A percentile compares a stretch with the other conserved stretches of the same genome.
Conservation (phyloP, 2,329 filamentous ascomycete genomes). For the Apiospora phragmitis region DNA sequence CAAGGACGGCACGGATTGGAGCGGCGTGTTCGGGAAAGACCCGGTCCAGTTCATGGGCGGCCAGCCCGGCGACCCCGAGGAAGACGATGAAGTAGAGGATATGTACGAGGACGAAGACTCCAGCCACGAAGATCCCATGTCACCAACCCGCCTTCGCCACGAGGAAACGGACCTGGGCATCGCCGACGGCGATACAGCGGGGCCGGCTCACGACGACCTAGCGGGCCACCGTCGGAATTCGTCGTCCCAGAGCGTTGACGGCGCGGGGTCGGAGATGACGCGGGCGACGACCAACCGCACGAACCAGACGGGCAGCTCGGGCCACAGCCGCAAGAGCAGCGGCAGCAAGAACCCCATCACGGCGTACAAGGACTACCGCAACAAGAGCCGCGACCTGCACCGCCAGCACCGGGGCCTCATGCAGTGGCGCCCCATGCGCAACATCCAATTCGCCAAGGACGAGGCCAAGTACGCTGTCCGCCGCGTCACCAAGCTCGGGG, state of each 20-base stretch:
- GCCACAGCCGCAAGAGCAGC: conserved; percentile 22
- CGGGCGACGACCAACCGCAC: conserved; percentile 18
- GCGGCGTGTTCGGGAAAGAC: conserved; percentile 79
- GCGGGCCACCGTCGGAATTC: background rate
- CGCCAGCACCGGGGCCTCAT: conserved; percentile 87
- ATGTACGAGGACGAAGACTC: conserved; percentile 37
- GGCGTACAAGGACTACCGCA: conserved; percentile 63
- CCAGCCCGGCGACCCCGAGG: conserved; percentile 24
- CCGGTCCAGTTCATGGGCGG: conserved; percentile 53
- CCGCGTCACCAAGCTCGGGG: conserved; percentile 75
- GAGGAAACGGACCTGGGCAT: conserved; percentile 31
- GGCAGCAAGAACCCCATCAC: conserved; percentile 54
- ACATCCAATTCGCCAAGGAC: conserved; percentile 83
- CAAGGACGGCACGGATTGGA: conserved; percentile 83
- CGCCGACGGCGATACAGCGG: conserved; percentile 40
- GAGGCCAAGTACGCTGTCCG: conserved; percentile 78
- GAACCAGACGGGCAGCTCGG: conserved; percentile 9
- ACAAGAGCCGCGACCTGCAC: conserved; percentile 72
- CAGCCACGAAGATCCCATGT: conserved; percentile 16
- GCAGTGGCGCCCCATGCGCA: conserved; percentile 92
- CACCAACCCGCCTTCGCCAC: conserved; percentile 24
- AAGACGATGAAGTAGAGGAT: conserved; percentile 36
- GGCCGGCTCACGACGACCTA: conserved; percentile 13
- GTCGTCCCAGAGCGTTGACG: conserved; percentile 13
- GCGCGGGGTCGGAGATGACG: conserved; percentile 18